Base-by-base conservation (phyloP, 495 filamentous ascomycete genomes). In the Aspergillus coremiiformis region DNA sequence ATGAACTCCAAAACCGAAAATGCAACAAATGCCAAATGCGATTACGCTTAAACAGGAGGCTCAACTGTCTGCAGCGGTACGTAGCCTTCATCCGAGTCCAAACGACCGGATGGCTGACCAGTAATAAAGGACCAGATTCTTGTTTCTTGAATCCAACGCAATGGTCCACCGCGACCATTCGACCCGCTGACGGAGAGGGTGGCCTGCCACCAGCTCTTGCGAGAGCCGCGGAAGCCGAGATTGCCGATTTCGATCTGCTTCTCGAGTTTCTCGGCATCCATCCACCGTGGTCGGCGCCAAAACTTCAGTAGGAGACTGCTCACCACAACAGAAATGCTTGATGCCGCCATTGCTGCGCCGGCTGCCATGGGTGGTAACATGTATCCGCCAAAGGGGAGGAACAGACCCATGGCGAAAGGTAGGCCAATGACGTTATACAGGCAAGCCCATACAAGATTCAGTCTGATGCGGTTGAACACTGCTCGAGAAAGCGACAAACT, bases 321-420 rank as follows among this genome's bases (percentile, higher is more conserved):
- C 7, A 81, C 76, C 0, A 97, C 92, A 7, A 99, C 93, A 47
- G 86, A 92, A 26, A 97, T 86, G 54, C 87, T 92, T 33, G 85
- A 90, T 35, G 77, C 78, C 5, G 92, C 94, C 93, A 99, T 99
- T 17, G 94, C 94, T 3, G 84, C 88, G 14, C 90, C 92, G 7
- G 93, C 94, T 26, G 89, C 89, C 87, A 96, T 91, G 10, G 93
- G 93, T 51, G 93, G 93, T 53, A 99, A 69, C 70, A 87, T 86
- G 56, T 83, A 80, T 3, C 92, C 91, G 4, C 92, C 93, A 47
- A 93, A 81, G 0, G 93, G 93, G 22, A 99, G 75, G 75, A 96
- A 90, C 8, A 80, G 50, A 4, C 93, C 93, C 93, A 97, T 97
- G 9, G 93, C 93, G 56, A 99, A 96, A 21, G 93, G 93, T 2